Base-by-base conservation (phyloP, 1,284 basidiomycete species). In the Rhodotorula sp. region DNA sequence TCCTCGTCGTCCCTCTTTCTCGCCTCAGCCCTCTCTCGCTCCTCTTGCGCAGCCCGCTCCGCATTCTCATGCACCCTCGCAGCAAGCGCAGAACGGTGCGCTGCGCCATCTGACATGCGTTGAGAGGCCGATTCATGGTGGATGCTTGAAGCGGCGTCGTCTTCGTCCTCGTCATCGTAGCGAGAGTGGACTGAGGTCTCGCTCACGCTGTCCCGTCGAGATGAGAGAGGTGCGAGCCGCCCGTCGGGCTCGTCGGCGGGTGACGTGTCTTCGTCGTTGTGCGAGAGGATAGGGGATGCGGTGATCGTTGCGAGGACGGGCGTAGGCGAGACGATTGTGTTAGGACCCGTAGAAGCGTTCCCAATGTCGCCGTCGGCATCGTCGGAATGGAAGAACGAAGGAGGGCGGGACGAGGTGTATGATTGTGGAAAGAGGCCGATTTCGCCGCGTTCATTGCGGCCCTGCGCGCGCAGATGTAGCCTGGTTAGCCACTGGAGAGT, bases 351-450 rank as follows among this genome's bases (percentile, higher is more conserved):
- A 9, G 47, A 48, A 11, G 49, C 6, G 49, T 13, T 15, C 6
- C n/a, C n/a, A 15, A 51, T 7, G 24, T 22, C 22, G n/a, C n/a
- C n/a, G 32, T 58, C 56, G 51, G 19, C 24, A 13, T 27, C 30
- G 20, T 46, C 49, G 36, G 39, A 20, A 5, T 46, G 52, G 47
- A 29, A 58, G 63, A 44, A 56, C 20, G 60, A 63, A 19, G 85
- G 84, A 2, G 84, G 84, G 19, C 73, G 71, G 8, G 86, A 82
- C 0, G 90, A 85, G 4, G 94, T 97, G 80, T 98, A 98, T 71
- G 88, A 89, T 76, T 90, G 86, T 5, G 95, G 96, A 79, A 99
- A 99, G 15, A 99, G 84, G 15, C 95, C 95, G 36, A 86, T 83
- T 79, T 89, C 89, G 9, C 94, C 94, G 36, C 86, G 83, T 22